Base-by-base conservation (phyloP, 495 filamentous ascomycete genomes). In the Bombardia bombarda region DNA sequence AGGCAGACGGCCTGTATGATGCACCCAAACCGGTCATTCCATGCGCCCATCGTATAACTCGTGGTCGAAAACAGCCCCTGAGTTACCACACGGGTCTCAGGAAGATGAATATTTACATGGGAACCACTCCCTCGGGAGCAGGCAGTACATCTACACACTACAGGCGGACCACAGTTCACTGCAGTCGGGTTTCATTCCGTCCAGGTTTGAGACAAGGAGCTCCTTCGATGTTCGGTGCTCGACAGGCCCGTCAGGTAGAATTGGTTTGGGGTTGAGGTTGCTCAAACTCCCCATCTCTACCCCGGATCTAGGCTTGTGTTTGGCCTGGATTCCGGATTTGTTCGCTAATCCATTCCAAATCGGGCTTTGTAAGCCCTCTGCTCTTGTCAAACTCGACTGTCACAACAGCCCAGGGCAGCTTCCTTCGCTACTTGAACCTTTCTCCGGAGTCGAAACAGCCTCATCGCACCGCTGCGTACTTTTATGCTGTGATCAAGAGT, bases 331-430 rank as follows among this genome's bases (percentile, higher is more conserved):
- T 47, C 60, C 55, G 38, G 30, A 55, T 63, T 48, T 39, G 60
- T 50, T 55, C 44, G 57, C 55, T 63, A 53, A 61, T 34, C 45
- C 37, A 33, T 53, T 51, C 60, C 55, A 30, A 43, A 57, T 53
- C 23, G 43, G 53, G 49, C 9, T 30, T 47, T 33, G 28, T 24
- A 55, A 39, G 42, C 36, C n/a, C 54, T 42, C 22, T 34, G 42
- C 28, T 24, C 45, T 38, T 51, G 45, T 48, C 47, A 40, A 49
- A 46, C 46, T 52, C 39, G 42, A 49, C 40, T 38, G 22, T 31
- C 47, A 53, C 57, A 34, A 38, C 53, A 57, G 39, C 22, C 32
- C 28, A 49, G 43, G 33, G 40, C 49, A 43, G 43, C 20, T 41
- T 14, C 28, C 36, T 38, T 42, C 38, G 45, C 49, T 45, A 47